Evolutionary conservation across 176 grass and related monocot genomes (phyloP), one percentile per base, ranked within the genome.

Genomic region (Zoysia pacifica): DNA sequence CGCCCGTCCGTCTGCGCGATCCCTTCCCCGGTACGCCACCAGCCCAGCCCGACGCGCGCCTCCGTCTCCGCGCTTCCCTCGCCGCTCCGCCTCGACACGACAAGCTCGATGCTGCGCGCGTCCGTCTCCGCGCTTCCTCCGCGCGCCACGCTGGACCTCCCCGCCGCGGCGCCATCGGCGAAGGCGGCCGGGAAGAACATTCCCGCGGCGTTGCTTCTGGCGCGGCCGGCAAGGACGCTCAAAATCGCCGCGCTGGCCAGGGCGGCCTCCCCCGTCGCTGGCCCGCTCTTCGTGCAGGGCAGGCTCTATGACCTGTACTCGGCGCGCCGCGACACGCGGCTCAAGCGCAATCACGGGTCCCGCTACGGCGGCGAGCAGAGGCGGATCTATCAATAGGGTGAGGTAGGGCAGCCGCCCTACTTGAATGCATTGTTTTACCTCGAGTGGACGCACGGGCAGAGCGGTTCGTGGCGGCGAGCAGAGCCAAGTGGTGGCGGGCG

Each of bases 281-380:
- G 72, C 62, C 90, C 92, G 64, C 15, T 95, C 47, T 99, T 99
- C 64, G 88, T 91, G 74, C 86, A 84, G 61, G 96, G 96, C 66
- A 71, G 92, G 85, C 59, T 93, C 19, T 99, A 99, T 56, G 92
- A 95, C 39, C 84, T 84, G 59, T 99, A 99, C 86, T 93, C 96
- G 9, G 92, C 86, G 5, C 82, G 90, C 50, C 85, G 96, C 65
- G 84, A 99, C 37, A 92, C 91, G 82, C 82, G 88, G 75, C 90
- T 99, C 28, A 94, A 92, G 74, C 89, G 83, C 50, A 90, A 94
- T 88, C 88, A 91, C 48, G 83, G 81, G 0, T 92, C 83, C 65
- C 76, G 87, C 2, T 79, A 67, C 37, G 50, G 50, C 15, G 81
- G 3, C 48, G 92, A 86, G 62, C 28, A 28, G 28, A 28, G 28